Evolutionary conservation across 441 rosid species (phyloP), one percentile per base, ranked within the genome.

Genomic region (Euphorbia celastroides): DNA sequence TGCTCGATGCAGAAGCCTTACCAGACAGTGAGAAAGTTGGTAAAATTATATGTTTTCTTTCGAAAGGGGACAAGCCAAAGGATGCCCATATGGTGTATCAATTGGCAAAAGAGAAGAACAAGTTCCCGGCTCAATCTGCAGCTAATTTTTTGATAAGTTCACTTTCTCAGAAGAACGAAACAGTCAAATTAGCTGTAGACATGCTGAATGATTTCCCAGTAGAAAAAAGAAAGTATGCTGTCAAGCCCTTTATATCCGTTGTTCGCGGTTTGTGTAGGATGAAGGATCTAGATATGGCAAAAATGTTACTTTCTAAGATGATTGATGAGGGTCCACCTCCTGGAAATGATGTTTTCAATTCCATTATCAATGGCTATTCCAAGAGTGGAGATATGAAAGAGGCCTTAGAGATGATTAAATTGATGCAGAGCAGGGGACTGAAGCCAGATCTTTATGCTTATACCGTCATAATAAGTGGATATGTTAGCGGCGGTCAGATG

Each of bases 401-500:
- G 60, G 94, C 96, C 12, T 74, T 79, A 52, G 86, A 82, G 78
- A 73, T 81, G 67, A 75, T 82, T 68, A 80, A 81, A 77, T 36
- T 87, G 80, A 86, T 93, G 98, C 82, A 79, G 75, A 73, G 62
- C 44, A 84, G 90, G 74, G 97, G 98, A 22, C 69, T 90, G 75
- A 90, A 75, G 69, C 97, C 94, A 0, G 94, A 90, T 64, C 83
- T 90, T 66, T 93, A 80, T 59, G 79, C 96, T 20, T 93, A 86
- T 72, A 84, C 94, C 0, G 96, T 87, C 57, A 75, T 87, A 55
- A 90, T 93, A 30, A 88, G 93, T 51, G 96, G 92, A 50, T 93
- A 84, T 67, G 84, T 77, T 9, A 86, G 80, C 60, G 82, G 89
- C 66, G 96, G 96, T 51, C 72, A 78, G 64, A 87, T 93, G 93